Evolutionary conservation across 2,329 filamentous ascomycete species (phyloP).

Genomic region (Pseudocercospora fuligena): DNA sequence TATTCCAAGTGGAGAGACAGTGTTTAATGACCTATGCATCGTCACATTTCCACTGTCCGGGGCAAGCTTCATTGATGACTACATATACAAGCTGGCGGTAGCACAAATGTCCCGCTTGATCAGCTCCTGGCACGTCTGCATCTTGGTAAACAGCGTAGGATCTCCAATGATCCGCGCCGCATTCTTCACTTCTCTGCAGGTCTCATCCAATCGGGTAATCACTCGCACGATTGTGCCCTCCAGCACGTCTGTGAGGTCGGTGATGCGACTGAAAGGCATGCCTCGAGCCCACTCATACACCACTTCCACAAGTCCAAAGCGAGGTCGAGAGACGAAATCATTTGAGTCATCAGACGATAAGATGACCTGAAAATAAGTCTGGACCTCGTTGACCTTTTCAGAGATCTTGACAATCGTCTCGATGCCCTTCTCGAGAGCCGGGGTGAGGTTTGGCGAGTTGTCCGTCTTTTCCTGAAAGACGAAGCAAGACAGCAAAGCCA

Average conservation of each 20-base stretch:
- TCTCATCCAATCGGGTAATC: slow-evolving; percentile 92
- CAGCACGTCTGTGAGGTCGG: slow-evolving; percentile 90
- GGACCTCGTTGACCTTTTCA: slow-evolving; percentile 88
- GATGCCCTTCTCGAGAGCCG: slow-evolving; percentile 79
- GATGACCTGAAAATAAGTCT: slow-evolving; percentile 90
- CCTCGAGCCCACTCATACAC: slow-evolving; percentile 98
- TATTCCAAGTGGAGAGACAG: slow-evolving; percentile 9
- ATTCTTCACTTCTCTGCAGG: slow-evolving; percentile 95
- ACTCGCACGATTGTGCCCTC: slow-evolving; percentile 97
- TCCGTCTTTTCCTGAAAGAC: slow-evolving; percentile 98
- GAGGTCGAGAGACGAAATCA: slow-evolving; percentile 83
- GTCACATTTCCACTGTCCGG: not conserved
- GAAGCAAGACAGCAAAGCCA: slow-evolving; percentile 88
- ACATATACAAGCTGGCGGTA: slow-evolving; percentile 88
- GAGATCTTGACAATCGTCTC: slow-evolving; percentile 87
- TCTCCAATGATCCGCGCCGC: slow-evolving; percentile 94
- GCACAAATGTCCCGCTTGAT: slow-evolving; percentile 96
- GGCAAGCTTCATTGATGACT: slow-evolving; percentile 27
- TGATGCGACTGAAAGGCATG: slow-evolving; percentile 98
- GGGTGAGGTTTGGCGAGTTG: slow-evolving; percentile 76
- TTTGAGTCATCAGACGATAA: slow-evolving; percentile 87
- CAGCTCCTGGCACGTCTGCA: slow-evolving; percentile 95
- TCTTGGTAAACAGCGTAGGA: slow-evolving; percentile 90
- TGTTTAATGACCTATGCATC: slow-evolving; percentile 1
- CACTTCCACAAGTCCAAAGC: slow-evolving; percentile 94